Conservation (phyloP, 2,329 filamentous ascomycete genomes). For the Pseudodiploospora longispora region DNA sequence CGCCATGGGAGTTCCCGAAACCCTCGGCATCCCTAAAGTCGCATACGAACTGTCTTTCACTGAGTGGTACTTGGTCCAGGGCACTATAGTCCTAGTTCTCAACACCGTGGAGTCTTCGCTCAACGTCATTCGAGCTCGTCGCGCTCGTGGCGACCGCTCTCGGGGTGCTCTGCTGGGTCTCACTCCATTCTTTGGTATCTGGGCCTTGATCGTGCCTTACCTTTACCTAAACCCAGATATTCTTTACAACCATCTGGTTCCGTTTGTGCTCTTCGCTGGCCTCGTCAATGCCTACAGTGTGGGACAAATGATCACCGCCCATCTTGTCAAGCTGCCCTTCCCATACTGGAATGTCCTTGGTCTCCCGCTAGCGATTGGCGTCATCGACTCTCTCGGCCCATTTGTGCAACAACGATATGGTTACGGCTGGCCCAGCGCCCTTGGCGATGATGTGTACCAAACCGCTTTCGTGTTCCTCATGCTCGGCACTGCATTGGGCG, state of each 20-base stretch:
- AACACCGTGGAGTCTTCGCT: conserved; percentile 73
- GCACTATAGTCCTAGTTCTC: conserved; percentile 69
- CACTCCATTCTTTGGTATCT: conserved; percentile 69
- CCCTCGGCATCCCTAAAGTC: conserved; percentile 55
- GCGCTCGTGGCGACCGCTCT: conserved; percentile 62
- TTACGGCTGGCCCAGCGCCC: conserved; percentile 66
- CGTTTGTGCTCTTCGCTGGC: conserved; percentile 82
- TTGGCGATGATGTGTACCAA: conserved; percentile 75
- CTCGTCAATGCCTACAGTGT: conserved; percentile 92
- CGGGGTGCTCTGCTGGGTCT: conserved; percentile 75
- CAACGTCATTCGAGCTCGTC: conserved; percentile 79
- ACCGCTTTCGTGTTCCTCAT: conserved; percentile 86
- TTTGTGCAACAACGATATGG: conserved; percentile 49
- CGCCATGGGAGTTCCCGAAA: conserved; percentile 59
- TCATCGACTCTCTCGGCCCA: conserved; percentile 74
- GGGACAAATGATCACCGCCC: conserved; percentile 90
- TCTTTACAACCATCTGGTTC: conserved; percentile 73
- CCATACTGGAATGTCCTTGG: conserved; percentile 84
- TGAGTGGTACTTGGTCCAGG: conserved; percentile 88
- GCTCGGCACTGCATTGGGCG: conserved; percentile 72
- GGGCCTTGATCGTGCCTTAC: conserved; percentile 70
- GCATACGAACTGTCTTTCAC: conserved; percentile 80
- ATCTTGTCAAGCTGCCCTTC: conserved; percentile 80
- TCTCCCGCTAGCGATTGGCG: conserved; percentile 67
- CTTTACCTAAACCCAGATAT: conserved; percentile 79